Evolutionary conservation across 768 basidiomycete species (phyloP).

Genomic region (Trichaptum fuscoviolaceum): DNA sequence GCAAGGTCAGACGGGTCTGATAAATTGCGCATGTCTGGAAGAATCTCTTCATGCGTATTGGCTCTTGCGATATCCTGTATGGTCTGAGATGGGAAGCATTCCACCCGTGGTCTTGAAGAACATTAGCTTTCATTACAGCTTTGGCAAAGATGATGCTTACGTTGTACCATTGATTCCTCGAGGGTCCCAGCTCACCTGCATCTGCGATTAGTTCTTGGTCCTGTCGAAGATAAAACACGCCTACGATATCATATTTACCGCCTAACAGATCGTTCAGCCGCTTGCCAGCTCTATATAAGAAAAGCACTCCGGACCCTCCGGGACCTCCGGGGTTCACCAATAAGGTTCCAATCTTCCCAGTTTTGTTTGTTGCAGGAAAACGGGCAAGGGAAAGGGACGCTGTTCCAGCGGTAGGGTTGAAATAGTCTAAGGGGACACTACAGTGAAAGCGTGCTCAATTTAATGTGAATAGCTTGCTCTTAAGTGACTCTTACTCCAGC

Average conservation of each 20-base stretch:
- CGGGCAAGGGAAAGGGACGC: conserved; percentile 26
- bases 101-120: conserved; percentile 18
- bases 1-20: neutral
- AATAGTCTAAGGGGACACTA: conserved; percentile 30
- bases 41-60: neutral
- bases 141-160: conserved; percentile 14
- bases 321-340: conserved; percentile 30
- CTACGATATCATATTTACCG: conserved; percentile 4
- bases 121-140: neutral
- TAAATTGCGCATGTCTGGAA: neutral
- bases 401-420: conserved; percentile 20
- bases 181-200: conserved; percentile 22
- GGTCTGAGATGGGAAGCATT: conserved; percentile 21
- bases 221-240: neutral
- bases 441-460: neutral
- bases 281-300: conserved; percentile 8
- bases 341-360: conserved; percentile 21
- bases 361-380: conserved; percentile 20
- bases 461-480: neutral
- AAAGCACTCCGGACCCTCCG: conserved; percentile 18
- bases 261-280: neutral
- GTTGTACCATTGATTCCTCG: conserved; percentile 26
- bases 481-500: neutral
- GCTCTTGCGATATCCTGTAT: conserved; percentile 11
- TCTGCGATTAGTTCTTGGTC: neutral